Percentiles rank a stretch among this genome's conserved stretches.
phyloP scores from a whole-genome alignment of 345 rosid genomes.

The Noccaea caerulescens region DNA sequence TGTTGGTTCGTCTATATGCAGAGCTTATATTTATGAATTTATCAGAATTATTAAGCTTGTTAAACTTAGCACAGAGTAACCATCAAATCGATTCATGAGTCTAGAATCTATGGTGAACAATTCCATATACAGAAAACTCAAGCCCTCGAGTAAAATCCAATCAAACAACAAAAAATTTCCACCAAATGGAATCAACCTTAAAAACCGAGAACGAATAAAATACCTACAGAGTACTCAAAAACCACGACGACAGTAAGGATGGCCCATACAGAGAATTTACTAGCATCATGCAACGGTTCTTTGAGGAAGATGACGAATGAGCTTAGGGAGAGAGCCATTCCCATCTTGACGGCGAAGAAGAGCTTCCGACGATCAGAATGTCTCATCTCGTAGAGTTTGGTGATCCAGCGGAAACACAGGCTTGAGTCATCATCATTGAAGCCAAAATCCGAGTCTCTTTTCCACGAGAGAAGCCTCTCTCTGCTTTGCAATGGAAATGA shows the following conservation, averaged over 20 bases:
- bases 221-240: conserved; percentile 85
- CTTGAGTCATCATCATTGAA: conserved; percentile 40
- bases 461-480: conserved; percentile 59
- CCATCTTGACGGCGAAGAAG: conserved; percentile 74
- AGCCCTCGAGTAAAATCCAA: not conserved
- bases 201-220: not conserved
- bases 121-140: not conserved
- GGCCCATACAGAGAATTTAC: conserved; percentile 54
- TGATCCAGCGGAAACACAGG: conserved; percentile 28
- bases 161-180: not conserved
- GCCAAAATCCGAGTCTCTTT: conserved; percentile 55
- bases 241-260: conserved; percentile 86
- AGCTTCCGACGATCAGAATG: conserved; percentile 65
- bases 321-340: conserved; percentile 56
- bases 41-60: no score
- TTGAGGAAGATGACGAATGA: conserved; percentile 66
- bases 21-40: no score
- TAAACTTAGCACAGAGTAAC: no score
- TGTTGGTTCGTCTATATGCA: no score
- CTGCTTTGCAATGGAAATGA: conserved; percentile 57
- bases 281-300: conserved; percentile 50
- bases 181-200: not conserved
- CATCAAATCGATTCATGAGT: no score
- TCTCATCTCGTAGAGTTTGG: conserved; percentile 62
- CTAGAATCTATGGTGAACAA: no score